Evolutionary conservation across 768 basidiomycete species (phyloP), one percentile per base, ranked within the genome.

Genomic region (Russula foetens): DNA sequence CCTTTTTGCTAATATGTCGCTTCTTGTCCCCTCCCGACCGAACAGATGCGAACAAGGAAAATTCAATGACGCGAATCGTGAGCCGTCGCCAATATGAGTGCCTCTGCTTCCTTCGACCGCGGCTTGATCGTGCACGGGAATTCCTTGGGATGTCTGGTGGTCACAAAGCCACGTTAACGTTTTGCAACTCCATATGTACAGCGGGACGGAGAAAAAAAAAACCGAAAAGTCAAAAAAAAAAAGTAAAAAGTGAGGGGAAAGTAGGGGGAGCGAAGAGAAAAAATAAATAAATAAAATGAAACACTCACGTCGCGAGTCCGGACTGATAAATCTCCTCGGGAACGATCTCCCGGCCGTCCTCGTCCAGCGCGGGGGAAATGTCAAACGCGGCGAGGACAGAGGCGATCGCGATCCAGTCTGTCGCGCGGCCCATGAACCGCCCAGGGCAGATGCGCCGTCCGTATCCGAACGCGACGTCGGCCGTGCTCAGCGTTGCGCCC

Each of bases 301-400:
- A 31, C 4, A 50, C 56, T 51, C 19, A 58, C 56, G 19, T 43
- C 21, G 49, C 56, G 11, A 58, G 38, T 33, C 59, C 53, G 8
- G 23, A 33, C 23, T 49, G 14, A 39, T 50, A 54, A 14, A 44
- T 49, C 39, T 55, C 47, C 29, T 55, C 59, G 4, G 53, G 46
- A 39, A 54, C 43, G 21, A 44, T 60, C 17, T 43, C 39, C 28
- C 2, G 7, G 14, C 38, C 39, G 3, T 28, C 11, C 39, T 11
- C 29, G 23, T 49, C 41, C 29, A 29, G 53, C 9, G 39, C 53
- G 5, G 28, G 47, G 14, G 47, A 43, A 14, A 80, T 74, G n/a
- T 72, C 60, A 54, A 80, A 75, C 7, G 70, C 64, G 5, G 77
- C 68, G 14, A 78, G 67, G 31, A 76, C 69, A 33, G 69, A 73